Evolutionary conservation across 805 yeast genomes (phyloP).

Genomic region (Kuraishia piskuri): DNA sequence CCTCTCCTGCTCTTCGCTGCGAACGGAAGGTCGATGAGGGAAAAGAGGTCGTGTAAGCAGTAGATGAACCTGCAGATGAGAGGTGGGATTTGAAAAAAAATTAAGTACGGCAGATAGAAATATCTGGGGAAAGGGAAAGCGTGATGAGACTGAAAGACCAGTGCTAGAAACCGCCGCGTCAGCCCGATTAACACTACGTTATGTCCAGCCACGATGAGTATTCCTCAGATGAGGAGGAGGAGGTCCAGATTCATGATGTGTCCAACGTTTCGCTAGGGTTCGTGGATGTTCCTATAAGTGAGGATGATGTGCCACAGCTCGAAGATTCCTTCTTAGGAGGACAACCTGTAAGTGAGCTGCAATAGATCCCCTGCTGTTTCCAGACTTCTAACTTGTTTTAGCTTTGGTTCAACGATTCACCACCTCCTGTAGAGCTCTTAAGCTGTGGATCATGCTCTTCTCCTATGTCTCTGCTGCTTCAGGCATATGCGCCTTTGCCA

Average conservation of each 20-base stretch:
- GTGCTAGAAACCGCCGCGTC: background rate
- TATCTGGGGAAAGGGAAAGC: background rate
- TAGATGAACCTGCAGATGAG: background rate
- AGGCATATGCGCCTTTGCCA: slow-evolving; percentile 75
- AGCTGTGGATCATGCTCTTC: slow-evolving; percentile 60
- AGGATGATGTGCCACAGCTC: slow-evolving; percentile 33
- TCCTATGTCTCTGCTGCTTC: slow-evolving; percentile 60
- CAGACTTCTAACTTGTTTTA: background rate
- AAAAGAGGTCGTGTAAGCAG: background rate
- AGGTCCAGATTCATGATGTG: background rate
- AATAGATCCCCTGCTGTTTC: background rate
- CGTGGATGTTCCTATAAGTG: slow-evolving; percentile 51
- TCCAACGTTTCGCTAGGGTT: slow-evolving; percentile 36
- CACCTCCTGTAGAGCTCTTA: slow-evolving; percentile 44
- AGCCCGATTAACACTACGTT: background rate
- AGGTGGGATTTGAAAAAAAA: background rate
- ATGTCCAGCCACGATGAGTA: background rate
- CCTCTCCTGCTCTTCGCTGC: background rate
- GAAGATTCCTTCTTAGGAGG: slow-evolving; percentile 85
- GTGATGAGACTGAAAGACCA: background rate
- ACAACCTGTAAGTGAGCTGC: slow-evolving; percentile 29
- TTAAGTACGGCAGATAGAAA: background rate
- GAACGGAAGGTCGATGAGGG: background rate
- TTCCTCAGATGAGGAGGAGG: background rate
- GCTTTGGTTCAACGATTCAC: slow-evolving; percentile 28